phyloP scores from a whole-genome alignment of 2,329 filamentous ascomycete genomes.

The Scedosporium dehoogii region DNA sequence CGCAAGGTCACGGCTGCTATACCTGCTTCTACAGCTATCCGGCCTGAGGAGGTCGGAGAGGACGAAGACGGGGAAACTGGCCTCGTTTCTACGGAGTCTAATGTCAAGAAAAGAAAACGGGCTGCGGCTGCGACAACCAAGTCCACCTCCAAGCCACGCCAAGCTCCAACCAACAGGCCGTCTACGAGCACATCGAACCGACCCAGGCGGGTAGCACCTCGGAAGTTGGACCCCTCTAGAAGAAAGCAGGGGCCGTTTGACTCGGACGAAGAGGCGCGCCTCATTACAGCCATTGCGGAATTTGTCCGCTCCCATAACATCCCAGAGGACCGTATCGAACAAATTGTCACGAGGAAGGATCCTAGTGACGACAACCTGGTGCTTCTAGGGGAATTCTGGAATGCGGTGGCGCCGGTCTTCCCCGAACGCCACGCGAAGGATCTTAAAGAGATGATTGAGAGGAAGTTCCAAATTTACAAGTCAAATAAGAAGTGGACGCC shows the following conservation, averaged over 20 bases:
- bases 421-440: not conserved
- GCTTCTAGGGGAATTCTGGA: not conserved
- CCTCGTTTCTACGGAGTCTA: too few relatives aligned
- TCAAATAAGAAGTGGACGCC: slow-evolving; percentile 40
- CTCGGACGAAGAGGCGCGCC: not conserved
- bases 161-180: not conserved
- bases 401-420: not conserved
- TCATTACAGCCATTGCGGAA: not conserved
- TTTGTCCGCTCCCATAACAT: not conserved
- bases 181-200: not conserved
- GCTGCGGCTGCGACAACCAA: not conserved
- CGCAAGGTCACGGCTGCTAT: too few relatives aligned
- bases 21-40: too few relatives aligned
- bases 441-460: not conserved
- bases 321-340: not conserved
- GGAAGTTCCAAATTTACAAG: not conserved
- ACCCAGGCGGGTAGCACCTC: not conserved
- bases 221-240: not conserved
- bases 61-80: too few relatives aligned
- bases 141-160: not conserved
- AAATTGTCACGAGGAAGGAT: not conserved
- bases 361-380: not conserved
- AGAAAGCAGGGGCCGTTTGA: not conserved
- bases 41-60: too few relatives aligned
- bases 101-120: not conserved